Base-by-base conservation (phyloP, 2,329 filamentous ascomycete species). In the Penicillium nordicum region DNA sequence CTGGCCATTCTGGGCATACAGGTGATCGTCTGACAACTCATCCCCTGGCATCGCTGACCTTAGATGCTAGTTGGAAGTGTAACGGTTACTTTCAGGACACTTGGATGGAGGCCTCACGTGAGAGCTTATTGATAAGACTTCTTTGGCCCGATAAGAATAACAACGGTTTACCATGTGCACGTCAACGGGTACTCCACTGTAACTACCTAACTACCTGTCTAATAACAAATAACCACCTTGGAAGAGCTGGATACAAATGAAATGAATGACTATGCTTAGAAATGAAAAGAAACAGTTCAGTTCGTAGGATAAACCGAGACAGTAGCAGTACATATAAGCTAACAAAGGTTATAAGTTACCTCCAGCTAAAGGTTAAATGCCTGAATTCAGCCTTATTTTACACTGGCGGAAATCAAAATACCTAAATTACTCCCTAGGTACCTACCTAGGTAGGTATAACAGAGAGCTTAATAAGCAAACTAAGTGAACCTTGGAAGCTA, bases 1-100 rank as follows among this genome's bases (percentile, higher is more conserved):
- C 53, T 62, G 63, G 54, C 62, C 67, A 62, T 67, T 57, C 55
- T 59, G 64, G 57, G 68, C 72, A 68, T 64, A 64, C 63, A 69
- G 62, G 57, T 67, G 67, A 67, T 64, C 66, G 65, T 68, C 61
- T 50, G 62, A 62, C 67, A 62, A 67, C 65, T 76, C 73, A 71
- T 73, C 73, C 67, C 66, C 67, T 64, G 71, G 69, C 75, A 77
- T 77, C 64, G 69, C 74, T 74, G 69, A 69, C 61, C 63, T 48
- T 67, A 16, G 23, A 42, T 21, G 21, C 21, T 52, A 46, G 42
- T 56, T 41, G 21, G 7, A 46, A 52, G 42, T 32, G 38, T 21
- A 21, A 40, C 42, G 16, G 40, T 44, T 65, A 57, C 61, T 61
- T 65, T 61, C 58, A 66, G 63, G 68, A 61, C 65, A 66, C 58